Evolutionary conservation across 345 rosid species (phyloP).

Genomic region (Murraya koenigii): DNA sequence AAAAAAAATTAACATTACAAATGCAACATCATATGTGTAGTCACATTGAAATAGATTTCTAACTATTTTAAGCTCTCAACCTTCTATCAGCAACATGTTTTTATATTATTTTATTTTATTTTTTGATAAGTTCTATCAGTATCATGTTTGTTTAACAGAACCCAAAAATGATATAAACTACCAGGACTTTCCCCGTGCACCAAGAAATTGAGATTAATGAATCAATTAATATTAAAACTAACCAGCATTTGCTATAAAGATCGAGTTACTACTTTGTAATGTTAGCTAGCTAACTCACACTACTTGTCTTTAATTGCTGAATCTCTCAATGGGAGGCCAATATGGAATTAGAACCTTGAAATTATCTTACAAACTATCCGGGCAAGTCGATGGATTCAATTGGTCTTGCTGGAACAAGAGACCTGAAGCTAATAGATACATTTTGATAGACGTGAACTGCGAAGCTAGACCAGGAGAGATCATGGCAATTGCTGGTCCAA

Average conservation of each 20-base stretch:
- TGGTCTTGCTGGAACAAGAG: constrained; percentile 15
- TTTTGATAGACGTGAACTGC: constrained; percentile 23
- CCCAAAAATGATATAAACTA: neutral
- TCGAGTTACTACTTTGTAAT: too few species aligned
- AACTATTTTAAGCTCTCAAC: neutral
- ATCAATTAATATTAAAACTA: neutral
- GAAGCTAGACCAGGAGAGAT: constrained; percentile 31
- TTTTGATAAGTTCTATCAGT: too few species aligned
- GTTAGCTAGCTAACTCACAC: too few species aligned
- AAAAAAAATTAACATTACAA: too few species aligned
- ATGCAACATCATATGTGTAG: too few species aligned
- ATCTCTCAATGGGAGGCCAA: neutral
- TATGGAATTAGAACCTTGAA: constrained; percentile 19
- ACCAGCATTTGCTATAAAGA: neutral
- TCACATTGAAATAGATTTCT: too few species aligned
- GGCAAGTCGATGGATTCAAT: constrained; percentile 1
- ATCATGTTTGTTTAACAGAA: neutral
- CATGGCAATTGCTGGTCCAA: constrained; percentile 30
- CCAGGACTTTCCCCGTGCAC: neutral
- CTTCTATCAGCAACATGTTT: too few species aligned
- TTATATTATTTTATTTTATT: too few species aligned
- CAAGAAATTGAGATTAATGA: neutral
- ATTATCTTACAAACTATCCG: constrained; percentile 20
- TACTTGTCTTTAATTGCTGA: too few species aligned
- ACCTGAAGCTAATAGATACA: neutral